Evolutionary conservation across 2,329 filamentous ascomycete genomes (phyloP).

Genomic region (Epicoccum nigrum): DNA sequence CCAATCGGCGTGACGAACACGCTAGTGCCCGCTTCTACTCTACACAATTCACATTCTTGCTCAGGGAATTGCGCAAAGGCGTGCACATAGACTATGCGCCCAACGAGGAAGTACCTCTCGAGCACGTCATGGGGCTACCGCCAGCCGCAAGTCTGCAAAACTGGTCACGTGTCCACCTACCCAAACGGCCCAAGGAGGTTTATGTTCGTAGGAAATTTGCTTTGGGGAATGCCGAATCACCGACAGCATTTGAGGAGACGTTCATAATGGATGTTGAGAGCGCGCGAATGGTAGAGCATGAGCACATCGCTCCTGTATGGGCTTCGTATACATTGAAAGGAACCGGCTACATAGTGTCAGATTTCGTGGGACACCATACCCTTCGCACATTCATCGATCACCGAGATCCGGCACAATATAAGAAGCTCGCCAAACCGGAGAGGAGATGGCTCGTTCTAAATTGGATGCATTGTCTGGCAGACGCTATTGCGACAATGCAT

Average conservation of each 20-base stretch:
- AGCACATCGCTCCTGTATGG: constrained; percentile 74
- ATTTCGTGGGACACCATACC: constrained; percentile 69
- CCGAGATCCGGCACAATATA: constrained; percentile 64
- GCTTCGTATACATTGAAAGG: constrained; percentile 71
- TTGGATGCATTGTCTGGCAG: constrained; percentile 76
- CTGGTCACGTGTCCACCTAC: constrained; percentile 69
- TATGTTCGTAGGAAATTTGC: constrained; percentile 65
- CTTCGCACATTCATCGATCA: constrained; percentile 71
- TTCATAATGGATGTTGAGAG: constrained; percentile 67
- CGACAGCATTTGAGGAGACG: constrained; percentile 48
- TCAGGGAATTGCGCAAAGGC: constrained; percentile 66
- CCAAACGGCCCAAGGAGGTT: constrained; percentile 63
- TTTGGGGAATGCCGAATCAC: constrained; percentile 50
- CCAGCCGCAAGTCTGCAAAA: constrained; percentile 52
- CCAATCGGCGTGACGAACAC: constrained; percentile 64
- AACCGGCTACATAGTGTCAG: constrained; percentile 69
- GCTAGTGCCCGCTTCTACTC: constrained; percentile 73
- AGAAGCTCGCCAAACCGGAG: constrained; percentile 65
- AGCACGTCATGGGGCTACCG: constrained; percentile 66
- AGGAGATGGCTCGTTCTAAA: constrained; percentile 68
- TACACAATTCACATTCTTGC: constrained; percentile 73
- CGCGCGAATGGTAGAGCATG: constrained; percentile 65
- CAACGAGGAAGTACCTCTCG: constrained; percentile 72
- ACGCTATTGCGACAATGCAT: constrained; percentile 72
- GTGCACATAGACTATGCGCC: constrained; percentile 68